These are phyloP conservation scores for Kurtzmaniella quercitrusa DNA, from an alignment of 1,139 yeast genomes.

Conservation along the genomic window DNA sequence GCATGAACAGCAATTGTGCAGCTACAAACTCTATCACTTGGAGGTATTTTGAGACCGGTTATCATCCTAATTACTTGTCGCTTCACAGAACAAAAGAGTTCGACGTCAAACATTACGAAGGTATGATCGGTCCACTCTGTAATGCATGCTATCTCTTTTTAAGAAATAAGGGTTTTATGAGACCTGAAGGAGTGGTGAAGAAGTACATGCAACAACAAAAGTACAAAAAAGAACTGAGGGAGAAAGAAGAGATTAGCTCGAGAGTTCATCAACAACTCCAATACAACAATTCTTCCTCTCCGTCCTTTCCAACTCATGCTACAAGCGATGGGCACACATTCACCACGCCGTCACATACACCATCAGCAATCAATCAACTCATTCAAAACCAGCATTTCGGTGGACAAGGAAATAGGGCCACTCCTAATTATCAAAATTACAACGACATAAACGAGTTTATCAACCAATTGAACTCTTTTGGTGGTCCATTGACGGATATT, in stretches of 20 bases:
- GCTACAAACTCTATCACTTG: slow-evolving; percentile 41
- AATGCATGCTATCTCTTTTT: slow-evolving; percentile 48
- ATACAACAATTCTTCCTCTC: slow-evolving; percentile 14
- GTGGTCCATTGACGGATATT: slow-evolving; percentile 54
- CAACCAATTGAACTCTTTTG: slow-evolving; percentile 45
- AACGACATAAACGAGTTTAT: slow-evolving; percentile 44
- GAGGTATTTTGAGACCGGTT: slow-evolving; percentile 45
- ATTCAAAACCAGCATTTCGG: slow-evolving; percentile 23
- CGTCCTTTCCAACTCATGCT: slow-evolving; percentile 13
- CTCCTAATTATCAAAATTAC: slow-evolving; percentile 20
- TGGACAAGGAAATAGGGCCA: slow-evolving; percentile 9
- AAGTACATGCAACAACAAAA: slow-evolving; percentile 46
- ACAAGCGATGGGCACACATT: slow-evolving; percentile 22
- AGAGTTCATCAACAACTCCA: slow-evolving; percentile 1
- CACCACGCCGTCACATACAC: slow-evolving; percentile 43
- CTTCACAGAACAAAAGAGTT: slow-evolving; percentile 38
- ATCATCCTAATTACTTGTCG: slow-evolving; percentile 36
- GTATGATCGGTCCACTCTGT: slow-evolving; percentile 51
- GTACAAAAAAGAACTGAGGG: slow-evolving; percentile 33
- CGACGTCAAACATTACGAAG: slow-evolving; percentile 40
- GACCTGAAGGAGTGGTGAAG: slow-evolving; percentile 47
- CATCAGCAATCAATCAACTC: slow-evolving; percentile 42
- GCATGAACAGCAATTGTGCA: slow-evolving; percentile 43
- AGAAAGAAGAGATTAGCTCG: slow-evolving; percentile 18
- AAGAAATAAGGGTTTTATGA: slow-evolving; percentile 48